Conservation (phyloP, 768 basidiomycete genomes). For the Albatrellus ellisii region DNA sequence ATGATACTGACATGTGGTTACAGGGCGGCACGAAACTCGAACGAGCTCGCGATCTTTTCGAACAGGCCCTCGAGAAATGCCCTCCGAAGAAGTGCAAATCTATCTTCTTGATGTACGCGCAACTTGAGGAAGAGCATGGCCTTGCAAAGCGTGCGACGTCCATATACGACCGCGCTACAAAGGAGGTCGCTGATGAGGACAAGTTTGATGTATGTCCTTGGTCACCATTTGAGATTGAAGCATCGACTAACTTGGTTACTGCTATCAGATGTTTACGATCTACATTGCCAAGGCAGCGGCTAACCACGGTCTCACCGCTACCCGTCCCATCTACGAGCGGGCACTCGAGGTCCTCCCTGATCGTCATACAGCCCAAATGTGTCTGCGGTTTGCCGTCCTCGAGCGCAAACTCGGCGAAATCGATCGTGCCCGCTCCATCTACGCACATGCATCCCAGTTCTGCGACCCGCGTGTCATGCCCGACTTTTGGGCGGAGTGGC, state of each 20-base stretch:
- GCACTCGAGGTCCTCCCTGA: conserved; percentile 91
- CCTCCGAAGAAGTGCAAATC: conserved; percentile 92
- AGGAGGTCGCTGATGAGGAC: conserved; percentile 77
- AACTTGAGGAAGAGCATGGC: conserved; percentile 89
- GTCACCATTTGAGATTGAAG: neutral
- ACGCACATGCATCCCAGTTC: conserved; percentile 97
- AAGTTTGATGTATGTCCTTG: conserved; percentile 68
- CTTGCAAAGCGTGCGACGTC: conserved; percentile 93
- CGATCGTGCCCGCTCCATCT: conserved; percentile 91
- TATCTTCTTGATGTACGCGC: conserved; percentile 91
- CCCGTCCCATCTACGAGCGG: conserved; percentile 90
- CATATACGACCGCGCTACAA: conserved; percentile 87
- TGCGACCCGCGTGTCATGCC: conserved; percentile 90
- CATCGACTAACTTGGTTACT: neutral
- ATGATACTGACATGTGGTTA: neutral
- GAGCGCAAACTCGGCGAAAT: conserved; percentile 99
- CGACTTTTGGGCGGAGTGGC: conserved; percentile 96
- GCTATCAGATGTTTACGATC: conserved; percentile 77
- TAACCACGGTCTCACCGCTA: conserved; percentile 93
- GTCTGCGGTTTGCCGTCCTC: conserved; percentile 86
- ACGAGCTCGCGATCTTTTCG: conserved; percentile 93
- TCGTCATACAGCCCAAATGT: conserved; percentile 94
- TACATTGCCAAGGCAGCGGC: conserved; percentile 96
- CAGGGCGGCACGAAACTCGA: conserved; percentile 92
- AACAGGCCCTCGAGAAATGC: conserved; percentile 94